Conservation (phyloP, 108 stramenopile species). For the Cyclotella atomus region DNA sequence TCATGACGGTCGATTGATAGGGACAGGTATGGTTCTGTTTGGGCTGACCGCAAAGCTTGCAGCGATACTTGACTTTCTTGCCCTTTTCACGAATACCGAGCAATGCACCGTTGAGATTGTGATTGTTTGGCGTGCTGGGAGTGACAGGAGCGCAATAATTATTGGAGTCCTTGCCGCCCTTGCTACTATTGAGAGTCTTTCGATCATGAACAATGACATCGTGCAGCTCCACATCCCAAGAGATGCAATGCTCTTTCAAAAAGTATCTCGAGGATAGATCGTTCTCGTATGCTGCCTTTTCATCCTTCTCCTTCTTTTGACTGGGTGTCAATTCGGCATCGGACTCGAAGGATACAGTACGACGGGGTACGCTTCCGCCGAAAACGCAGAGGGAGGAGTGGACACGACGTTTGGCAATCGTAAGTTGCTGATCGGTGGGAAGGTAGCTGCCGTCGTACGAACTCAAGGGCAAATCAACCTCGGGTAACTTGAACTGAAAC, state of each 20-base stretch:
- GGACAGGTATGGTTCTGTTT: constrained; percentile 84
- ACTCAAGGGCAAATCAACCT: constrained; percentile 8
- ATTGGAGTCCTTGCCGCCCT: neutral
- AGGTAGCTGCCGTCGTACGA: neutral
- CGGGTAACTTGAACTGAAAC: constrained; percentile 36
- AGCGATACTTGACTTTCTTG: constrained; percentile 57
- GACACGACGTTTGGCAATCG: constrained; percentile 39
- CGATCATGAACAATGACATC: constrained; percentile 16
- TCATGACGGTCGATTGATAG: constrained; percentile 63
- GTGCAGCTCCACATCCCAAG: constrained; percentile 48
- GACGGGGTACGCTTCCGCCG: constrained; percentile 32
- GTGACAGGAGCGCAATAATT: constrained; percentile 32
- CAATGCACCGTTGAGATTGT: neutral
- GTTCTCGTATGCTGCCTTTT: constrained; percentile 28
- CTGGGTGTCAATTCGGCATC: neutral
- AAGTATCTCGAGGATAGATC: constrained; percentile 27
- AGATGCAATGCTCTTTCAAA: constrained; percentile 46
- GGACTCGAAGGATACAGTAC: constrained; percentile 27
- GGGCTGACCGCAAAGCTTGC: constrained; percentile 88
- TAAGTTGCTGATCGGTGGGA: constrained; percentile 25
- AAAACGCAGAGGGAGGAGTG: constrained; percentile 43
- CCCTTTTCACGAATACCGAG: constrained; percentile 19
- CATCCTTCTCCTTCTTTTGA: constrained; percentile 21
- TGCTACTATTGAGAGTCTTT: neutral
- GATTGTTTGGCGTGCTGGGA: constrained; percentile 27